These are phyloP conservation scores for Myxozyma sirexii DNA, from an alignment of 805 yeast genomes.

Conservation along the genomic window DNA sequence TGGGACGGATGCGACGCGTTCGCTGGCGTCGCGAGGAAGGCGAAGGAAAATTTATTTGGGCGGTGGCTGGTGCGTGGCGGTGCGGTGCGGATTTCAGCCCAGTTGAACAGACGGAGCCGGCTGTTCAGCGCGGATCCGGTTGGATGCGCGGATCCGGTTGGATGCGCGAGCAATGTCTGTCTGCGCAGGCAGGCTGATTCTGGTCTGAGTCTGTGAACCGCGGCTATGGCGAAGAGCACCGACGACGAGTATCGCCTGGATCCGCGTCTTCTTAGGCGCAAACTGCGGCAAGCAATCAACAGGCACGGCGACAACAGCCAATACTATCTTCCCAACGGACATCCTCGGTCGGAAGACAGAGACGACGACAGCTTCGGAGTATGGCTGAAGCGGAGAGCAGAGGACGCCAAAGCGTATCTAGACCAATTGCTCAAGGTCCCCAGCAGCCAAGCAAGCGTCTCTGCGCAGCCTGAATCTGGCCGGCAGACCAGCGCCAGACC, in stretches of 20 bases:
- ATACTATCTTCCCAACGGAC: conserved; percentile 1
- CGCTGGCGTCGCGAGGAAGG: conserved; percentile 4
- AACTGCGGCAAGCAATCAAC: background rate
- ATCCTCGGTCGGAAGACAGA: background rate
- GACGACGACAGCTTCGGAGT: background rate
- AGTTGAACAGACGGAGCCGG: no score
- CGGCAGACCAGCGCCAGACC: no score
- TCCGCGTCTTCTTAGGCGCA: background rate
- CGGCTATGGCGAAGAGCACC: no score
- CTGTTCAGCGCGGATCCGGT: no score
- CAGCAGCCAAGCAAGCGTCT: background rate
- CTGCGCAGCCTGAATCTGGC: no score
- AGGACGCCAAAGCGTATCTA: background rate
- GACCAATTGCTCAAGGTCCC: background rate
- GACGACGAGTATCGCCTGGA: background rate
- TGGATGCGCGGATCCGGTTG: no score
- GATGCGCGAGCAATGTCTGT: background rate
- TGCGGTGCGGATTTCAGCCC: background rate
- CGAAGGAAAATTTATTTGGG: background rate
- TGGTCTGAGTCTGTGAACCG: background rate
- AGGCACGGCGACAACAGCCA: conserved; percentile 8
- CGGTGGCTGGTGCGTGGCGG: conserved; percentile 2
- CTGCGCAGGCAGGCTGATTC: background rate
- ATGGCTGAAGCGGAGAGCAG: background rate
- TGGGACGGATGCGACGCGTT: background rate